Conservation (phyloP, 306 rosid species). For the Acacia crassicarpa region DNA sequence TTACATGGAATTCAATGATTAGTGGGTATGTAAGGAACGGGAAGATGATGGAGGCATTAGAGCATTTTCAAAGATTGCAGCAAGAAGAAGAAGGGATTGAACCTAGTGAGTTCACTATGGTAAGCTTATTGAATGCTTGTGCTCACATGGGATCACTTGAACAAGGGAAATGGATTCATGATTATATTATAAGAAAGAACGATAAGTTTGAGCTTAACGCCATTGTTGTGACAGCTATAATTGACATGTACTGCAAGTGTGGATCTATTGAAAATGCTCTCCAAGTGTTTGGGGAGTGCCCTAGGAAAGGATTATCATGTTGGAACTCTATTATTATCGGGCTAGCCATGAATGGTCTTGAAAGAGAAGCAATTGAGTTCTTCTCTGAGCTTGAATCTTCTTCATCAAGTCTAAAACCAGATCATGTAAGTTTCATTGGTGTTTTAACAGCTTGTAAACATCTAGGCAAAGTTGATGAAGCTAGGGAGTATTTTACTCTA, state of each 20-base stretch:
- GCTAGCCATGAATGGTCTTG: slow-evolving; percentile 71
- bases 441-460: slow-evolving; percentile 81
- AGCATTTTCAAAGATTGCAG: slow-evolving; percentile 68
- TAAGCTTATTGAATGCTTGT: slow-evolving; percentile 81
- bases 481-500: slow-evolving; percentile 49
- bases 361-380: slow-evolving; percentile 58
- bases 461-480: slow-evolving; percentile 64
- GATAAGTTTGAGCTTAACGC: slow-evolving; percentile 52
- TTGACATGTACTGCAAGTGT: slow-evolving; percentile 87
- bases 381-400: slow-evolving; percentile 64
- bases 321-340: slow-evolving; percentile 84
- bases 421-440: slow-evolving; percentile 68
- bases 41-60: slow-evolving; percentile 54
- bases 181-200: slow-evolving; percentile 56
- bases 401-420: slow-evolving; percentile 53
- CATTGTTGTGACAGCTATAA: slow-evolving; percentile 69
- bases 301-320: slow-evolving; percentile 57
- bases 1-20: slow-evolving; percentile 84
- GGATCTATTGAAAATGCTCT: slow-evolving; percentile 62
- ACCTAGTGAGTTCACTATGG: slow-evolving; percentile 84
- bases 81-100: slow-evolving; percentile 41
- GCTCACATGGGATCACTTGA: slow-evolving; percentile 80
- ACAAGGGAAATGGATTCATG: slow-evolving; percentile 83
- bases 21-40: slow-evolving; percentile 87
- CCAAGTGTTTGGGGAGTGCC: slow-evolving; percentile 54